Evolutionary conservation across 1,139 yeast genomes (phyloP).

Genomic region (Candida tropicalis): DNA sequence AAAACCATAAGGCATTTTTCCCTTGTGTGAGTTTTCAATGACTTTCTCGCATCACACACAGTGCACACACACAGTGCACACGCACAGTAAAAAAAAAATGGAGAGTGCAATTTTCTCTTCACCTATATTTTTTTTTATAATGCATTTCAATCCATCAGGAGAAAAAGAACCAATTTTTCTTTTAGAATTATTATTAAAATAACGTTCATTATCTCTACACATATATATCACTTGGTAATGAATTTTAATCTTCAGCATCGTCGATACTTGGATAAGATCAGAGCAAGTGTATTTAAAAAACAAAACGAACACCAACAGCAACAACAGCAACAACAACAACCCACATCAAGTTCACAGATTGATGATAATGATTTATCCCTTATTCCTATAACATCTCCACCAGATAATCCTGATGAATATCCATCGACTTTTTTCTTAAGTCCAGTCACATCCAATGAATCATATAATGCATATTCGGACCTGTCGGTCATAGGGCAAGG

Average conservation of each 20-base stretch:
- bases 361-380: conserved; percentile 12
- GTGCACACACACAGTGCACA: background rate
- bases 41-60: background rate
- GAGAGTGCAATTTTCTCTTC: background rate
- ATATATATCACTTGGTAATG: conserved; percentile 2
- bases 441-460: conserved; percentile 41
- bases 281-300: conserved; percentile 5
- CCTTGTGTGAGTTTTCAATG: background rate
- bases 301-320: conserved; percentile 3
- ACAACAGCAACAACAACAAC: background rate
- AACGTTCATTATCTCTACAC: background rate
- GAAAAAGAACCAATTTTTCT: background rate
- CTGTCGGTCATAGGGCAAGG: background rate
- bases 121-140: background rate
- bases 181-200: too few relatives aligned
- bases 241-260: conserved; percentile 6
- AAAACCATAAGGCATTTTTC: background rate
- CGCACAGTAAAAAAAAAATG: background rate
- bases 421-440: conserved; percentile 34
- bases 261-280: conserved; percentile 5
- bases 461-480: conserved; percentile 16
- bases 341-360: background rate
- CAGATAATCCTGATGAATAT: conserved; percentile 15
- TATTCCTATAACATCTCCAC: conserved; percentile 18
- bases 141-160: background rate